Evolutionary conservation across 176 grass and related monocot species (phyloP).

Genomic region (Pontederia paniculata): DNA sequence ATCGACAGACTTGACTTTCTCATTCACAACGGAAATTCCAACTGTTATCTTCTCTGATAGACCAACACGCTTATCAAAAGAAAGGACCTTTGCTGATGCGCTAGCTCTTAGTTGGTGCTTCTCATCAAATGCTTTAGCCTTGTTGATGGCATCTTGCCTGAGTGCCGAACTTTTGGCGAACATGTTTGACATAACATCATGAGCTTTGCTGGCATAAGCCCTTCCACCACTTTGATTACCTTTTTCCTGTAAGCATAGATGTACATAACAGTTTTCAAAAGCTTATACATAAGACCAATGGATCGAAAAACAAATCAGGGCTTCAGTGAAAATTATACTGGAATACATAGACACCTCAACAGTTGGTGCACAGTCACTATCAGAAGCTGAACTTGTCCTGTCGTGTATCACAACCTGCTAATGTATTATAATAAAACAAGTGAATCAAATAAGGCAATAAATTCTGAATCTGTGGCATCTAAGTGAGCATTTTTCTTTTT

Average conservation of each 20-base stretch:
- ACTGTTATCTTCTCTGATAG: slow-evolving; percentile 80
- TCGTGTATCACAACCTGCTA: slow-evolving; percentile 28
- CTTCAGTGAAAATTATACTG: slow-evolving; percentile 8
- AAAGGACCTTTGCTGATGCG: slow-evolving; percentile 72
- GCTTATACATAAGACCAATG: too few species aligned
- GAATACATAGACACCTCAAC: slow-evolving; percentile 42
- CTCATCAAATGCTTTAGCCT: slow-evolving; percentile 96
- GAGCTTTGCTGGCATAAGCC: slow-evolving; percentile 71
- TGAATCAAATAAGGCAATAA: too few species aligned
- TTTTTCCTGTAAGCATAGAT: slow-evolving; percentile 38
- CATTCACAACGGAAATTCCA: slow-evolving; percentile 85
- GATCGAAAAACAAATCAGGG: too few species aligned
- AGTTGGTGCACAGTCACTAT: slow-evolving; percentile 28
- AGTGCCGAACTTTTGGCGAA: slow-evolving; percentile 82
- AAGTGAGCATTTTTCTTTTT: too few species aligned
- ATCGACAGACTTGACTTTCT: slow-evolving; percentile 90
- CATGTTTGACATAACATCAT: slow-evolving; percentile 79
- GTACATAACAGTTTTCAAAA: not conserved
- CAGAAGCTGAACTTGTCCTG: slow-evolving; percentile 33
- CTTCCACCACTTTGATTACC: slow-evolving; percentile 32
- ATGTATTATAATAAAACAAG: too few species aligned
- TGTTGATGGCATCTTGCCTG: slow-evolving; percentile 64
- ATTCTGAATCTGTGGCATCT: too few species aligned
- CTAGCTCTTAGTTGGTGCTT: slow-evolving; percentile 63
- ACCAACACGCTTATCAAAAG: slow-evolving; percentile 78